Evolutionary conservation across 1,284 basidiomycete species (phyloP).

Genomic region (Leccinum fallax): DNA sequence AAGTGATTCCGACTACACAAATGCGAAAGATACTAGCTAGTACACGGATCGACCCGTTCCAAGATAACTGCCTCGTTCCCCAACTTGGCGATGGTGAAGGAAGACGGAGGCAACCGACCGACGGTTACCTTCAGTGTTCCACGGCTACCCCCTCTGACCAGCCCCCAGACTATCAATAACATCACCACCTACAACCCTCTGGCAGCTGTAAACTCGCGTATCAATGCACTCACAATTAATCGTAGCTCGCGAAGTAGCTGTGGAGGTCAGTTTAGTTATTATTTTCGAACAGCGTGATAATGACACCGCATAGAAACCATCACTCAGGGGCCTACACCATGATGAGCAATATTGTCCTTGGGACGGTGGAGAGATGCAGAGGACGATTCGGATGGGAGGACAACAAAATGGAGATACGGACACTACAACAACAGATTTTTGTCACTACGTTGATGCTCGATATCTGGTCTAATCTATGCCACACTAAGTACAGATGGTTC

Average conservation of each 20-base stretch:
- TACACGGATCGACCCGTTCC: background rate
- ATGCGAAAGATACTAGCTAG: constrained; percentile 1
- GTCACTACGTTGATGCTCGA: too few relatives aligned
- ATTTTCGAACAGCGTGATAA: background rate
- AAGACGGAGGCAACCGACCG: too few relatives aligned
- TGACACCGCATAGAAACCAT: constrained; percentile 10
- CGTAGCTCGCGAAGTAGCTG: background rate
- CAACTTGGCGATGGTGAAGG: background rate
- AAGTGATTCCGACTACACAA: constrained; percentile 1
- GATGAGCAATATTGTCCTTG: background rate
- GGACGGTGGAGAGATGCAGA: too few relatives aligned
- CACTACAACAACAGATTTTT: too few relatives aligned
- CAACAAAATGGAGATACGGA: too few relatives aligned
- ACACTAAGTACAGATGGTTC: too few relatives aligned
- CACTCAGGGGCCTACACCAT: background rate
- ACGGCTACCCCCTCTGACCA: too few relatives aligned
- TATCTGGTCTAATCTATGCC: too few relatives aligned
- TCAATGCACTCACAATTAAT: background rate
- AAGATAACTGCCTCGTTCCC: background rate
- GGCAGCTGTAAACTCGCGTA: constrained; percentile 1
- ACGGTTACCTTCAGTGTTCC: background rate
- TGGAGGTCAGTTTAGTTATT: constrained; percentile 9
- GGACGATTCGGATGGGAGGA: too few relatives aligned
- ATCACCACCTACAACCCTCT: constrained; percentile 1
- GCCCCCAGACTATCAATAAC: too few relatives aligned